A percentile compares a stretch with the other conserved stretches of the same genome.
phyloP scores from a whole-genome alignment of 2,329 filamentous ascomycete species.

The Claviceps fusiformis region DNA sequence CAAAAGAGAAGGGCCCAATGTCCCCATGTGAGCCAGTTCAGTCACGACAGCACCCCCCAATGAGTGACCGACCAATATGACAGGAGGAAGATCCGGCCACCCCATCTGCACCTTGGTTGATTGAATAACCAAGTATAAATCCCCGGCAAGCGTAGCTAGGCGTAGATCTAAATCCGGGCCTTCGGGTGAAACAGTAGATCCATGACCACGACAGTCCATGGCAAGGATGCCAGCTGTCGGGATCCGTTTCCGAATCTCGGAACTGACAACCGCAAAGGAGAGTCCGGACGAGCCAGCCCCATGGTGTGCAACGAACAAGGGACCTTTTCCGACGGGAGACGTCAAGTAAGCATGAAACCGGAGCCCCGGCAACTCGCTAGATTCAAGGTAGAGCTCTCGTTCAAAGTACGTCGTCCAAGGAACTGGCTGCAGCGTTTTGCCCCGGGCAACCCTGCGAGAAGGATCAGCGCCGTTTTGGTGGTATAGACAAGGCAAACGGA shows the following conservation, averaged over 20 bases:
- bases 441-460: conserved; percentile 28
- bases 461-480: conserved; percentile 7
- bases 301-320: conserved; percentile 87
- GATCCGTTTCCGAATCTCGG: conserved; percentile 62
- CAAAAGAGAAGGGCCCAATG: conserved; percentile 54
- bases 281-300: conserved; percentile 87
- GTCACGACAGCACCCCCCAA: conserved; percentile 89
- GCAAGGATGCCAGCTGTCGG: conserved; percentile 75
- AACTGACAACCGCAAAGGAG: conserved; percentile 72
- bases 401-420: conserved; percentile 88
- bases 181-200: conserved; percentile 45
- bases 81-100: conserved; percentile 61
- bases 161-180: conserved; percentile 46
- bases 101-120: conserved; percentile 53
- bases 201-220: conserved; percentile 77
- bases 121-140: conserved; percentile 57
- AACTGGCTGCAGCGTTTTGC: conserved; percentile 48
- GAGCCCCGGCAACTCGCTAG: conserved; percentile 31
- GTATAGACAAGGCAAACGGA: background rate
- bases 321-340: conserved; percentile 60
- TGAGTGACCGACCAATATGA: conserved; percentile 83
- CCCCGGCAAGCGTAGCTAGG: conserved; percentile 57
- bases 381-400: conserved; percentile 64
- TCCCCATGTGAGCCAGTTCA: conserved; percentile 56
- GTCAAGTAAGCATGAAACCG: conserved; percentile 80